These are phyloP conservation scores for Penicillium roqueforti DNA, from an alignment of 495 filamentous ascomycete species.

Conservation along the genomic window DNA sequence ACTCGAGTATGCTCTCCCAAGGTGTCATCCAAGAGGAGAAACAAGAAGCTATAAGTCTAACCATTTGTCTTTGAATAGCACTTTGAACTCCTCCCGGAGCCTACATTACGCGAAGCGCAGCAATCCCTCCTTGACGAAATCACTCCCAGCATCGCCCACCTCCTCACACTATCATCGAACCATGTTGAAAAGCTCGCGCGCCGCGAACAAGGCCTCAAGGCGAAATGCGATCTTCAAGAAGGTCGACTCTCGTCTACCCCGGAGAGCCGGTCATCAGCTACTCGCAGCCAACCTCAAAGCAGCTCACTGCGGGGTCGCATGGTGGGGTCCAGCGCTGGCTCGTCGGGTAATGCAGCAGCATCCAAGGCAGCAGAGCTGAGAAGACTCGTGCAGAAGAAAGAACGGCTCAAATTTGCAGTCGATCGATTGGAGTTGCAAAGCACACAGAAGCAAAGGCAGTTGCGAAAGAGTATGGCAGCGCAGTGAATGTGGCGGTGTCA, in stretches of 20 bases:
- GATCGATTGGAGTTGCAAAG: constrained; percentile 66
- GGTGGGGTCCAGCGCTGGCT: constrained; percentile 28
- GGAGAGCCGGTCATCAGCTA: constrained; percentile 25
- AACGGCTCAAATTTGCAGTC: constrained; percentile 71
- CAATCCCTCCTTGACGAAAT: constrained; percentile 66
- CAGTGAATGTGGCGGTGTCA: constrained; percentile 22
- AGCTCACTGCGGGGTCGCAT: constrained; percentile 25
- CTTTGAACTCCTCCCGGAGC: constrained; percentile 73
- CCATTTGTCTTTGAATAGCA: constrained; percentile 47
- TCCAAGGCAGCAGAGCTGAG: constrained; percentile 59
- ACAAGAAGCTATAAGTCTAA: neutral
- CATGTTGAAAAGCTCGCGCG: constrained; percentile 72
- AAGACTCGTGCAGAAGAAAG: constrained; percentile 68
- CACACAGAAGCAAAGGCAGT: constrained; percentile 63
- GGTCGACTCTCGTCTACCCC: constrained; percentile 53
- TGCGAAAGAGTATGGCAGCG: constrained; percentile 74
- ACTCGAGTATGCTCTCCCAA: constrained; percentile 53
- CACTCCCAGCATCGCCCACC: constrained; percentile 63
- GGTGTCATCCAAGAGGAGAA: neutral
- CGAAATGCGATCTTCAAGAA: constrained; percentile 65
- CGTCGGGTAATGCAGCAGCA: constrained; percentile 49
- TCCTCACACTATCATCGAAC: constrained; percentile 60
- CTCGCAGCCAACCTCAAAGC: constrained; percentile 20
- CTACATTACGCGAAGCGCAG: constrained; percentile 64
- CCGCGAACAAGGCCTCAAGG: constrained; percentile 64